phyloP scores from a whole-genome alignment of 371 early-diverging fungal species.

The Rhizopus microsporus region DNA sequence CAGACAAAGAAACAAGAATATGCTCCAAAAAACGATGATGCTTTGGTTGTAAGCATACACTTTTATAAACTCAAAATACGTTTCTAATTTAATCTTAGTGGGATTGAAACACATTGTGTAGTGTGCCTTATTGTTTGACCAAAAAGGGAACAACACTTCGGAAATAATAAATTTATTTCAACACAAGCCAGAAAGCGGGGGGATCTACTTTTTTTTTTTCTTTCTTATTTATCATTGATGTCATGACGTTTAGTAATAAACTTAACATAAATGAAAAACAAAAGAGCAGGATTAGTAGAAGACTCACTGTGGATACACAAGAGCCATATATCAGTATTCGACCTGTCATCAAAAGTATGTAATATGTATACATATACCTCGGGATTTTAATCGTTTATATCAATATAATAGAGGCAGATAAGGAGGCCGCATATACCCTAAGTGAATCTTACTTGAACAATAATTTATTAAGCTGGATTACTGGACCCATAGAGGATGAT shows the following conservation, averaged over 20 bases:
- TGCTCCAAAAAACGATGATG: conserved; percentile 8
- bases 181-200: neutral
- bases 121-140: neutral
- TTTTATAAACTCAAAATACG: neutral
- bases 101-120: conserved; percentile 1
- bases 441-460: conserved; percentile 27
- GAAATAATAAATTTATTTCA: conserved; percentile 4
- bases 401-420: conserved; percentile 28
- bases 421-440: conserved; percentile 30
- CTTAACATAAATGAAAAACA: conserved; percentile 16
- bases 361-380: neutral
- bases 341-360: conserved; percentile 33
- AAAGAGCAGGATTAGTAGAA: conserved; percentile 22
- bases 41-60: conserved; percentile 12
- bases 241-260: neutral
- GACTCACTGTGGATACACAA: conserved; percentile 23
- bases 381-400: conserved; percentile 1
- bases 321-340: conserved; percentile 26
- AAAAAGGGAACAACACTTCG: neutral
- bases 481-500: conserved; percentile 18
- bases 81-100: neutral
- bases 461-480: conserved; percentile 21
- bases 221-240: neutral
- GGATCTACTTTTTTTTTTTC: neutral
- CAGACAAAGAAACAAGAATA: conserved; percentile 15